Evolutionary conservation across 2,329 filamentous ascomycete genomes (phyloP).

Genomic region (Trichoderma pleuroti): DNA sequence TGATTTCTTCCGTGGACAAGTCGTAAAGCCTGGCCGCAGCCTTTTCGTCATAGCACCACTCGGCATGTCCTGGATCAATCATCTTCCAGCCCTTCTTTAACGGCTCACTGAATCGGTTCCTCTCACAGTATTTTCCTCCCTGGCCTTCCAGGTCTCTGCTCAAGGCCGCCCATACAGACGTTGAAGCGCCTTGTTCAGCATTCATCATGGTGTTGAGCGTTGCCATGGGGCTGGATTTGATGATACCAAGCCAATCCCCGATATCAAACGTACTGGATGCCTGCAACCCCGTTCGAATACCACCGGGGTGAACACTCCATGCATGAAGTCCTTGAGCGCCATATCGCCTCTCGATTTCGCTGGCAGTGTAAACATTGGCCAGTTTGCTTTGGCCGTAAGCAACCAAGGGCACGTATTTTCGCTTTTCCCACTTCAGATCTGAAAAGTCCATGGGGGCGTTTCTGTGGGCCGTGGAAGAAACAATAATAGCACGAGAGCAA

Average conservation of each 20-base stretch:
- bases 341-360: constrained; percentile 49
- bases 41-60: constrained; percentile 15
- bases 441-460: constrained; percentile 17
- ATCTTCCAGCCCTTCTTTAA: constrained; percentile 4
- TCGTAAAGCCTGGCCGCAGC: constrained; percentile 15
- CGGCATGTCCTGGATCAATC: constrained; percentile 18
- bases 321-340: constrained; percentile 42
- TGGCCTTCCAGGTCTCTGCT: constrained; percentile 40
- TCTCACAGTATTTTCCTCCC: constrained; percentile 44
- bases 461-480: constrained; percentile 24
- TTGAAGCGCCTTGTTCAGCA: constrained; percentile 44
- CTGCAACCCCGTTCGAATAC: constrained; percentile 32
- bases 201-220: constrained; percentile 17
- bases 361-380: constrained; percentile 50
- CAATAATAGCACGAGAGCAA: constrained; percentile 35
- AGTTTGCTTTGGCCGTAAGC: constrained; percentile 50
- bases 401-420: constrained; percentile 27
- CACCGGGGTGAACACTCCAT: constrained; percentile 44
- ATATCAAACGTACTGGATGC: neutral
- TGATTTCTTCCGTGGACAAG: constrained; percentile 1
- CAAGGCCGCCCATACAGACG: constrained; percentile 42
- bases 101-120: constrained; percentile 15
- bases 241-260: constrained; percentile 2
- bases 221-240: neutral
- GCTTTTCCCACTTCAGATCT: constrained; percentile 27